Conservation (phyloP, 2,329 filamentous ascomycete species). For the Fusarium illudens region DNA sequence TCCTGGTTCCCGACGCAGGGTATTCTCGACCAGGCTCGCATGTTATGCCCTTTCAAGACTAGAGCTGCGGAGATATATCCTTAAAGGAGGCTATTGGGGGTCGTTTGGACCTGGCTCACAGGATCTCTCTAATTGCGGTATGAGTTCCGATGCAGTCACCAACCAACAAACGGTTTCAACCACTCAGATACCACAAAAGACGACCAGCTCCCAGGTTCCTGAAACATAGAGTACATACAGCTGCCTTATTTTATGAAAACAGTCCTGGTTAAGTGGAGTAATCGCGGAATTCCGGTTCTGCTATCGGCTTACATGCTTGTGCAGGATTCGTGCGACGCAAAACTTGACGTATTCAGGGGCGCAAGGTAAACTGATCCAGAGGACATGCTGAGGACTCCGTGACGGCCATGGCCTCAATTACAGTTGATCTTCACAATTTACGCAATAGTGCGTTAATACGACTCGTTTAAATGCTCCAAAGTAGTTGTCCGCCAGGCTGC, state of each 20-base stretch:
- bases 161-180: neutral
- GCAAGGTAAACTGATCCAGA: neutral
- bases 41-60: neutral
- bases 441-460: neutral
- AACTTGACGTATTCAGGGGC: neutral
- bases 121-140: neutral
- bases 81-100: neutral
- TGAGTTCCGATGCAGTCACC: neutral
- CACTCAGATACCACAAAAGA: neutral
- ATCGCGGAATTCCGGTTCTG: neutral
- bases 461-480: neutral
- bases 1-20: too few species aligned
- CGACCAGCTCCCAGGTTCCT: neutral
- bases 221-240: neutral
- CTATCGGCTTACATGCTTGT: neutral
- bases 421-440: neutral
- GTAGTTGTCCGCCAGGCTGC: neutral
- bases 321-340: neutral
- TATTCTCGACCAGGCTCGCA: too few species aligned
- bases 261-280: neutral
- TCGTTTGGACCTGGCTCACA: neutral
- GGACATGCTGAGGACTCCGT: neutral
- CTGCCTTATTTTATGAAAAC: neutral
- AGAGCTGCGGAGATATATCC: neutral
- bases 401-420: neutral